Conservation (phyloP, 805 yeast genomes). For the Candida verbasci region DNA sequence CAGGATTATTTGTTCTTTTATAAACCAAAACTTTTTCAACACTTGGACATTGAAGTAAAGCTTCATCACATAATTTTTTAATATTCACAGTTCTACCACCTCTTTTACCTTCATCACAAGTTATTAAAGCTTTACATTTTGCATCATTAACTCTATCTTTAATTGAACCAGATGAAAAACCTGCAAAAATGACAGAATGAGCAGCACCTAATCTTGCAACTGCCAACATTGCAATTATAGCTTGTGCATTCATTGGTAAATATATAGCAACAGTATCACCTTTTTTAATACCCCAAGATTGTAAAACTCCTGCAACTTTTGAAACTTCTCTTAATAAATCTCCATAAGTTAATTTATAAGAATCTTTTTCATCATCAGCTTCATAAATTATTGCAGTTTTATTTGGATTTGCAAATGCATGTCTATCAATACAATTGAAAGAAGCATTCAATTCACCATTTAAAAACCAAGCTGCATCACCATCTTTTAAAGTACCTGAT, state of each 20-base stretch:
- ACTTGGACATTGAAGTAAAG: constrained; percentile 59
- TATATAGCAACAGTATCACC: constrained; percentile 87
- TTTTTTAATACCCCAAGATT: constrained; percentile 62
- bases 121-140: constrained; percentile 64
- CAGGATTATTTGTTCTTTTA: constrained; percentile 65
- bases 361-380: constrained; percentile 72
- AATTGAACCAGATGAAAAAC: constrained; percentile 70
- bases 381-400: constrained; percentile 75
- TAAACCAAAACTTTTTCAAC: constrained; percentile 69
- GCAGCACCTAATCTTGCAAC: constrained; percentile 78
- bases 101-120: constrained; percentile 78
- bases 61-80: constrained; percentile 80
- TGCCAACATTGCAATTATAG: constrained; percentile 70
- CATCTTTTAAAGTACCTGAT: constrained; percentile 58
- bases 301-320: constrained; percentile 65
- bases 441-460: constrained; percentile 78
- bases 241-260: constrained; percentile 83
- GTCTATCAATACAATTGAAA: constrained; percentile 79
- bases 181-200: constrained; percentile 84
- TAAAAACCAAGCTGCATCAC: constrained; percentile 64
- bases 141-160: constrained; percentile 73
- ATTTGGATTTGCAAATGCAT: constrained; percentile 66
- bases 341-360: constrained; percentile 60
- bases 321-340: constrained; percentile 69
- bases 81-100: constrained; percentile 81